Evolutionary conservation across 306 rosid genomes (phyloP).

Genomic region (Oemleria cerasiformis): DNA sequence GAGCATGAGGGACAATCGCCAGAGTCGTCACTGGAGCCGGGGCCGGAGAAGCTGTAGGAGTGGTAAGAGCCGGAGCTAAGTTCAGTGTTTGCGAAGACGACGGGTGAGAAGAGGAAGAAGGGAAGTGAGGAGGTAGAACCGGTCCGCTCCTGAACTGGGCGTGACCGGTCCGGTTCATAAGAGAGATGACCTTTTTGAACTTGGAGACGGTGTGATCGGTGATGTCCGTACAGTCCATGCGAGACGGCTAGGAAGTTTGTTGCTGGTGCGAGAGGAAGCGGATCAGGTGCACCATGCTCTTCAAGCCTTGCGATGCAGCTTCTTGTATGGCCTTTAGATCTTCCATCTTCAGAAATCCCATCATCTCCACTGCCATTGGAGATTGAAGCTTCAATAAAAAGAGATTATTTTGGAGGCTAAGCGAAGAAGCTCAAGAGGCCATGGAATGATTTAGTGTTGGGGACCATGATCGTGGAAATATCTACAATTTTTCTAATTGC

Average conservation of each 20-base stretch:
- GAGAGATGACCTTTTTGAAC: constrained; percentile 62
- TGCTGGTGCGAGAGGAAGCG: constrained; percentile 50
- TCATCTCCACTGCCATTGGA: constrained; percentile 64
- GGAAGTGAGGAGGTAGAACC: constrained; percentile 25
- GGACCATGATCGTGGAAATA: too few relatives aligned
- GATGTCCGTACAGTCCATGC: constrained; percentile 48
- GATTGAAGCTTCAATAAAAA: neutral
- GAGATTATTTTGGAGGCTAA: neutral
- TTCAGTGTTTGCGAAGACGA: constrained; percentile 8
- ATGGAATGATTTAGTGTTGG: too few relatives aligned
- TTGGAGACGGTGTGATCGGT: constrained; percentile 66
- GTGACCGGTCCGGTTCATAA: constrained; percentile 75
- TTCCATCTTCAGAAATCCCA: constrained; percentile 60
- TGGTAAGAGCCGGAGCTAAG: constrained; percentile 12
- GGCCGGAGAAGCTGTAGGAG: constrained; percentile 19
- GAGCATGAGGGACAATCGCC: constrained; percentile 18
- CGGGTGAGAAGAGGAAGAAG: constrained; percentile 16
- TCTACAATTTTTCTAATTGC: too few relatives aligned
- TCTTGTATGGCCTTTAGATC: constrained; percentile 75
- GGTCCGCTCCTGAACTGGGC: constrained; percentile 96
- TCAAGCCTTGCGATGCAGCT: constrained; percentile 70
- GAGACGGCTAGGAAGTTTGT: constrained; percentile 20
- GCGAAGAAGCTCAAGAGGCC: constrained; percentile 24
- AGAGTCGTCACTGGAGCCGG: constrained; percentile 37
- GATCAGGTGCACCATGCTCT: constrained; percentile 71